Evolutionary conservation across 805 yeast genomes (phyloP).

Genomic region (Ogataea degrootiae): DNA sequence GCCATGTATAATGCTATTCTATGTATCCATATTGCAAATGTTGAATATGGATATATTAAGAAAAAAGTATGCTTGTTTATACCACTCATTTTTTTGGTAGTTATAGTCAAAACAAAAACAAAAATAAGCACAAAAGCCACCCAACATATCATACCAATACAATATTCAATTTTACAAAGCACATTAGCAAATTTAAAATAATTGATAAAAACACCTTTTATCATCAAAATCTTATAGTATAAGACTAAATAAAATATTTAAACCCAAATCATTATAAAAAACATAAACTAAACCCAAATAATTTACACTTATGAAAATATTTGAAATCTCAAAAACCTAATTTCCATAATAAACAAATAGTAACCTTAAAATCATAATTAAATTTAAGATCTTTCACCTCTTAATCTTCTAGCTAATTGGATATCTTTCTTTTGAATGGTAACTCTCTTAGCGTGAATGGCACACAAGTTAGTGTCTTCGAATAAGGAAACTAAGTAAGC

Average conservation of each 20-base stretch:
- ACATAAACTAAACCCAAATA: constrained; percentile 10
- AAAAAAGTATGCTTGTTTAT: too few relatives aligned
- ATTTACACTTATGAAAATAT: constrained; percentile 10
- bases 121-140: too few relatives aligned
- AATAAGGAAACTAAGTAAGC: constrained; percentile 94
- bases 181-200: background rate
- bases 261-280: constrained; percentile 9
- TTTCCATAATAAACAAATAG: background rate
- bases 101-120: too few relatives aligned
- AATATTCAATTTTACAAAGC: background rate
- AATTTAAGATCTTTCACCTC: constrained; percentile 86
- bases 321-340: background rate
- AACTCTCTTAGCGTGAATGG: constrained; percentile 98
- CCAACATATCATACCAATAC: background rate
- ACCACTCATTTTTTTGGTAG: too few relatives aligned
- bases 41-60: too few relatives aligned
- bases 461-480: constrained; percentile 98
- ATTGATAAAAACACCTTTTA: background rate
- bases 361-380: constrained; percentile 1
- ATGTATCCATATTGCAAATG: too few relatives aligned
- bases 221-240: background rate
- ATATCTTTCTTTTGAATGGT: constrained; percentile 98
- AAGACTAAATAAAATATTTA: background rate
- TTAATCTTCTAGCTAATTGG: constrained; percentile 94
- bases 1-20: too few relatives aligned